Evolutionary conservation across 2,329 filamentous ascomycete genomes (phyloP), one percentile per base, ranked within the genome.

Genomic region (Verticillium longisporum): DNA sequence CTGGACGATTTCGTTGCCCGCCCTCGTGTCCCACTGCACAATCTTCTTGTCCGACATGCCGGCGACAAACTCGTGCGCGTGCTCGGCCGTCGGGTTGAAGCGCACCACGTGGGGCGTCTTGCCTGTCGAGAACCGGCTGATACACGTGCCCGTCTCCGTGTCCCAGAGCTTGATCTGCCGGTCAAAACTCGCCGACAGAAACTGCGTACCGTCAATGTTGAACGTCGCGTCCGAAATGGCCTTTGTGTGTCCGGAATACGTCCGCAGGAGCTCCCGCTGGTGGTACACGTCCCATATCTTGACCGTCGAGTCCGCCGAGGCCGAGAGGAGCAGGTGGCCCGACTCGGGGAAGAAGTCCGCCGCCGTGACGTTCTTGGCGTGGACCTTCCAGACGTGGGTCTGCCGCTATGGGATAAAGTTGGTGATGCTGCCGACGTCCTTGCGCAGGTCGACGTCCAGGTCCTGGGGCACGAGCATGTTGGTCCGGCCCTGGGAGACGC

Each of bases 31-130:
- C 75, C 96, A 99, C 72, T 99, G 95, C 53, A 99, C 84, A 68
- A 99, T 99, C 80, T 97, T 97, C 81, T 99, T 99, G 76, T 99
- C 94, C 41, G 91, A 95, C 91, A 98, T 96, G 69, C 95, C 95
- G 1, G 92, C 93, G 61, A 99, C 77, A 75, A 99, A 99, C 74
- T 98, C 94, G 72, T 95, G 89, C 9, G 88, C 85, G 66, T 89
- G 86, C 60, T 90, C 87, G 0, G 83, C 79, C 57, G 87, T 85
- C 0, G 94, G 93, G 75, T 98, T 96, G 82, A 98, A 98, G 67
- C 91, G 88, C 67, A 99, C 82, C 59, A 97, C 93, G 72, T 99
- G 95, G 5, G 95, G 94, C 14, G 92, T 98, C 79, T 96, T 96
- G 71, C 94, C 94, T 0, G 91, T 96, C 18, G 89, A 92, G 79